Conservation (phyloP, 2,329 filamentous ascomycete genomes). For the Claviceps spartinae region DNA sequence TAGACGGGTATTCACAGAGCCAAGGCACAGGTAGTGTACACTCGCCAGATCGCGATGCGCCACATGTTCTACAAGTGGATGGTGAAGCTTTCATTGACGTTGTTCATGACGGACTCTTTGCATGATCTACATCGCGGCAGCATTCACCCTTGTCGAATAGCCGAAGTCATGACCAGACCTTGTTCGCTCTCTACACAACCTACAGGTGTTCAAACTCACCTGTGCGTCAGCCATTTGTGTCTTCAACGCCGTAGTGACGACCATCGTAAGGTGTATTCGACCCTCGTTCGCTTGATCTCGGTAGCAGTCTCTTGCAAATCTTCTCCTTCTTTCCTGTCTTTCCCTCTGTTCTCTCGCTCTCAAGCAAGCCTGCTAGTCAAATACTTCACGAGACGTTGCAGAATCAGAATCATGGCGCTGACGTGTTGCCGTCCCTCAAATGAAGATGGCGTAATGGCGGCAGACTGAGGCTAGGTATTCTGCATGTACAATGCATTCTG, state of each 20-base stretch:
- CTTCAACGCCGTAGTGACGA: slow-evolving; percentile 35
- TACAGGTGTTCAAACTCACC: slow-evolving; percentile 36
- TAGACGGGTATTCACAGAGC: slow-evolving; percentile 24
- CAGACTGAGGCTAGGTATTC: too few relatives aligned
- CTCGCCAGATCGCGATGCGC: slow-evolving; percentile 36
- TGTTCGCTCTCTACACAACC: slow-evolving; percentile 38
- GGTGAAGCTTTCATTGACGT: slow-evolving; percentile 31
- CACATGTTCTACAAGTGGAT: slow-evolving; percentile 35
- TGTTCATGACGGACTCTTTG: slow-evolving; percentile 38
- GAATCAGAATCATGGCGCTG: slow-evolving; percentile 29
- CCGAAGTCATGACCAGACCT: slow-evolving; percentile 30
- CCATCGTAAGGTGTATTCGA: slow-evolving; percentile 31
- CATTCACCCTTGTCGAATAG: slow-evolving; percentile 35
- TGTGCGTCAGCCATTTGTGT: slow-evolving; percentile 33
- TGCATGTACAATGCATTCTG: too few relatives aligned
- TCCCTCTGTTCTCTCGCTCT: background rate
- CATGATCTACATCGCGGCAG: slow-evolving; percentile 33
- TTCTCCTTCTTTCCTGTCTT: background rate
- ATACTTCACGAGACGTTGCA: slow-evolving; percentile 10
- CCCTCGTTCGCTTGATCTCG: slow-evolving; percentile 33
- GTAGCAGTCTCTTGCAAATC: slow-evolving; percentile 34
- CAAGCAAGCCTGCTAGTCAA: background rate
- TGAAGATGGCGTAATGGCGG: slow-evolving; percentile 12
- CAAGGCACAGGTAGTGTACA: slow-evolving; percentile 33
- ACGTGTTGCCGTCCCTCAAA: slow-evolving; percentile 29